Percentiles rank a stretch among this genome's conserved stretches.
phyloP scores from a whole-genome alignment of 225 moss, liverwort and hornwort species.

The Rhytidiadelphus loreus region DNA sequence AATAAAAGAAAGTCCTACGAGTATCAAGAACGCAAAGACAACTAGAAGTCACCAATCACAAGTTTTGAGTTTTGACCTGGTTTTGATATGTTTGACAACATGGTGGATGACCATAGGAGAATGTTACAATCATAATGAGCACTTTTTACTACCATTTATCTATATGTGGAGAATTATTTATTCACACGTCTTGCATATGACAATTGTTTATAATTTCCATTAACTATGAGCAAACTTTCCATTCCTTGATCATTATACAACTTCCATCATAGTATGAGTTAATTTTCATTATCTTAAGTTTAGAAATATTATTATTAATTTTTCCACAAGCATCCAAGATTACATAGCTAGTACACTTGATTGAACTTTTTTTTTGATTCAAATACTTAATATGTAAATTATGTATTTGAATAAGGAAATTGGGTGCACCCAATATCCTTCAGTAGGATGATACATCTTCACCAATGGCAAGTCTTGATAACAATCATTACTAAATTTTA shows the following conservation, averaged over 20 bases:
- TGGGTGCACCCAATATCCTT: rapidly evolving
- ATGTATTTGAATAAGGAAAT: not conserved
- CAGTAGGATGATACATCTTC: not conserved
- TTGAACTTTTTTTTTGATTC: not conserved
- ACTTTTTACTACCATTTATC: rapidly evolving
- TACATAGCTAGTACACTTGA: not conserved
- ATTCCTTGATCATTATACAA: not conserved
- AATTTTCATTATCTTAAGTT: not conserved
- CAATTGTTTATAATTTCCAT: not conserved
- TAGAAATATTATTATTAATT: not conserved
- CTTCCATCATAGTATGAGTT: not conserved
- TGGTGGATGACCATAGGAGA: not conserved
- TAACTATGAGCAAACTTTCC: rapidly evolving
- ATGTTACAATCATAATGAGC: not conserved
- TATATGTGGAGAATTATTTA: rapidly evolving
- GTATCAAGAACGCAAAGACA: not conserved
- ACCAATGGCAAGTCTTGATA: not conserved
- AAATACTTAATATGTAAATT: not conserved
- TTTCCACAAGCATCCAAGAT: not conserved
- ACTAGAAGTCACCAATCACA: not conserved
- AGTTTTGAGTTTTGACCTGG: not conserved
- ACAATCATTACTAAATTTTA: not conserved
- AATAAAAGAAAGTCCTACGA: not conserved
- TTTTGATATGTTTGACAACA: too few relatives aligned
- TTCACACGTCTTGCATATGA: not conserved